These are phyloP conservation scores for Yamadazyma trypodendri DNA, from an alignment of 1,139 yeast species.

Conservation along the genomic window DNA sequence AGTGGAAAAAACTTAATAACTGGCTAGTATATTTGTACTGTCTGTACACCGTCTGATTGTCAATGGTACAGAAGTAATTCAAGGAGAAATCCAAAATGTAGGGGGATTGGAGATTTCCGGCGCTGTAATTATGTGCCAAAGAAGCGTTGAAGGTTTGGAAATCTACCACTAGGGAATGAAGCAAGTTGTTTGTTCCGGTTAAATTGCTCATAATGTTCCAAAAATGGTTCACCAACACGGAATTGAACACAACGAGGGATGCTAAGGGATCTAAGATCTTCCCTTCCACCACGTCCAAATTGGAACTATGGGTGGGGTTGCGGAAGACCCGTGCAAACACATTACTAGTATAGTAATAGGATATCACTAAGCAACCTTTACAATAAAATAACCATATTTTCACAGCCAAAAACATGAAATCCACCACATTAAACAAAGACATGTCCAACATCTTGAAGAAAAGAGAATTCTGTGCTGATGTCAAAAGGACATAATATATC, in stretches of 20 bases:
- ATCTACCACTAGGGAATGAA: constrained; percentile 9
- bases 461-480: constrained; percentile 14
- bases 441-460: constrained; percentile 12
- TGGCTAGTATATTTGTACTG: constrained; percentile 16
- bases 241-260: constrained; percentile 11
- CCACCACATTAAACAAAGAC: constrained; percentile 10
- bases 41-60: constrained; percentile 14
- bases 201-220: constrained; percentile 6
- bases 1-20: constrained; percentile 11
- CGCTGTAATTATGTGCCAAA: constrained; percentile 4
- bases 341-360: constrained; percentile 13
- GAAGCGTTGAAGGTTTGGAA: constrained; percentile 11
- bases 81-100: constrained; percentile 13
- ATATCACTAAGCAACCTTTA: constrained; percentile 26
- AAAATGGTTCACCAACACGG: constrained; percentile 4
- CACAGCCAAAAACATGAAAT: constrained; percentile 12
- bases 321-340: constrained; percentile 3
- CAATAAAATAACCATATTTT: constrained; percentile 29
- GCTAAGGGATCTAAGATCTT: constrained; percentile 17
- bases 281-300: constrained; percentile 16
- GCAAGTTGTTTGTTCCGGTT: constrained; percentile 12
- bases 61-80: constrained; percentile 15
- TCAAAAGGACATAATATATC: constrained; percentile 23
- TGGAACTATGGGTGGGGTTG: background rate
- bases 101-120: constrained; percentile 9